Evolutionary conservation across 768 basidiomycete genomes (phyloP).

Genomic region (Psilocybe cubensis): DNA sequence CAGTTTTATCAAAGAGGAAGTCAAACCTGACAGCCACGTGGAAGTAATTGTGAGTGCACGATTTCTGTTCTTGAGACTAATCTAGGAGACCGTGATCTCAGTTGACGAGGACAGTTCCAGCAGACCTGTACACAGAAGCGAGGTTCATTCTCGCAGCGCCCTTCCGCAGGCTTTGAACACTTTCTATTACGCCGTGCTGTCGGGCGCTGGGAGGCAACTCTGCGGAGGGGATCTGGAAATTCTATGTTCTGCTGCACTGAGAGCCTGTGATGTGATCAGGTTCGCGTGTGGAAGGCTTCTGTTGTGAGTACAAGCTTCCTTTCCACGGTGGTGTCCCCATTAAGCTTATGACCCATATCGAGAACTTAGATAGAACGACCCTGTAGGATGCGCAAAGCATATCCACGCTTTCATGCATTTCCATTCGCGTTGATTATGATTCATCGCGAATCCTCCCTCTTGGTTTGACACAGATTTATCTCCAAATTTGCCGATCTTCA

Average conservation of each 20-base stretch:
- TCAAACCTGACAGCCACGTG: conserved; percentile 24
- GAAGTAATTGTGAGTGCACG: conserved; percentile 22
- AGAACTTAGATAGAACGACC: conserved; percentile 29
- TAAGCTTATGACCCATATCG: conserved; percentile 27
- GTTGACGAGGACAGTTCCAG: conserved; percentile 5
- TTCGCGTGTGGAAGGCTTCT: conserved; percentile 23
- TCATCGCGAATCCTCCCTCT: conserved; percentile 39
- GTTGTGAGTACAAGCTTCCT: conserved; percentile 27
- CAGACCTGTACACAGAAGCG: not conserved
- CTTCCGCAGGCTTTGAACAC: conserved; percentile 12
- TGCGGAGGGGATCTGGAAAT: conserved; percentile 32
- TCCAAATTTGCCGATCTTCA: conserved; percentile 45
- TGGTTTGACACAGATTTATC: conserved; percentile 31
- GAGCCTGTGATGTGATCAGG: conserved; percentile 28
- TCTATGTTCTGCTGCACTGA: conserved; percentile 25
- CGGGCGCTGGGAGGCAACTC: conserved; percentile 18
- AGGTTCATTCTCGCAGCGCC: conserved; percentile 6
- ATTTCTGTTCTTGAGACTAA: conserved; percentile 16
- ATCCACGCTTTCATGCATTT: conserved; percentile 30
- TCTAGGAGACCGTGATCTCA: conserved; percentile 7
- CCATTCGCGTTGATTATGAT: conserved; percentile 28
- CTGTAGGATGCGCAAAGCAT: conserved; percentile 25
- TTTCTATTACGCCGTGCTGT: conserved; percentile 32
- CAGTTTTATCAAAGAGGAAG: conserved; percentile 10
- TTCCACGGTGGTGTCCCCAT: conserved; percentile 26